Evolutionary conservation across 192 early-diverging fungal species (phyloP), one percentile per base, ranked within the genome.

Genomic region (Phycomyces blakesleeanus): DNA sequence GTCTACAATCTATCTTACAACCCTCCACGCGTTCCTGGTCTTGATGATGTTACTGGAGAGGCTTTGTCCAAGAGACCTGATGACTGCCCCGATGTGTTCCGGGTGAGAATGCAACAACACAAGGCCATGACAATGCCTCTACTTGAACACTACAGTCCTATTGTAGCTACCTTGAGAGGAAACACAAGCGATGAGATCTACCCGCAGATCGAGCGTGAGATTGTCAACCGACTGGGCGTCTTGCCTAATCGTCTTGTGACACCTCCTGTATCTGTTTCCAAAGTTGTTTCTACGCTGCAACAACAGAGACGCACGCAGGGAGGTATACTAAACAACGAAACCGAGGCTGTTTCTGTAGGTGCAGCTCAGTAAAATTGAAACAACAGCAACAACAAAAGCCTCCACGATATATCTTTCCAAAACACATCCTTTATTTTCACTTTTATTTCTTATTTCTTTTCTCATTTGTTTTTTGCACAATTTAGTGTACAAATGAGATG

Each of bases 1-100:
- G 93, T 95, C 12, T 98, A 98, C 79, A 97, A 98, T 61, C 59
- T 92, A 62, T 82, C 78, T 5, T 98, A 95, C 75, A 98, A 97
- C 61, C 95, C 96, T 39, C 96, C 96, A 3, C 89, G 86, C 58
- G 68, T 75, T 10, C 56, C 76, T 14, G 94, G 94, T 12, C 15
- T 78, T 10, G 96, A 98, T 69, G 96, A 98, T 67, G 74, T 93
- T 11, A 98, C 96, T n/a, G 93, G 94, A 25, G 96, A 98, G 68
- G 87, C 85, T 18, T 76, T 98, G 38, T 81, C 88, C 38, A 90
- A 92, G 64, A 82, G 96, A 6, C 79, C 89, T 4, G 96, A 96
- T 73, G 94, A 96, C 60, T 93, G 91, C 56, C 83, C 88, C 34
- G 91, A 95, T 68, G 85, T 84, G 11, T 90, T 98, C 75, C 85